Evolutionary conservation across 2,329 filamentous ascomycete genomes (phyloP).

Genomic region (Penicillium brevicompactum): DNA sequence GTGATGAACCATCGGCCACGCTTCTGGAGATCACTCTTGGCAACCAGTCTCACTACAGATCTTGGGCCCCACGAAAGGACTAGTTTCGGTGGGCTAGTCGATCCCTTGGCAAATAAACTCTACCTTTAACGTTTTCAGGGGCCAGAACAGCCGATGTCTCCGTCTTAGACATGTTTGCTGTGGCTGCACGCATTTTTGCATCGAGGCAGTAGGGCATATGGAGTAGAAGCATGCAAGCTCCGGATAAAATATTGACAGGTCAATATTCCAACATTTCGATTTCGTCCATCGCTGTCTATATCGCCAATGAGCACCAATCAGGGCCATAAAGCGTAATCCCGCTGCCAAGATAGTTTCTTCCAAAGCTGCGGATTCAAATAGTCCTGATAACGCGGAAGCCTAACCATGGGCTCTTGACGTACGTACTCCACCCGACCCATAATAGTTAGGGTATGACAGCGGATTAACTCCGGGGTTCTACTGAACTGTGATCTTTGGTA

Average conservation of each 20-base stretch:
- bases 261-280: neutral
- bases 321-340: neutral
- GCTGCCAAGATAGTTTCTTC: slow-evolving; percentile 4
- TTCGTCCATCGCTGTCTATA: neutral
- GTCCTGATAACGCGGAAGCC: neutral
- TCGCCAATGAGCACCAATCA: neutral
- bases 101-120: slow-evolving; percentile 23
- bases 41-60: slow-evolving; percentile 11
- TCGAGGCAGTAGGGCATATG: neutral
- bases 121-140: slow-evolving; percentile 7
- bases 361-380: neutral
- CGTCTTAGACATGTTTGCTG: neutral
- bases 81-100: slow-evolving; percentile 13
- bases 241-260: neutral
- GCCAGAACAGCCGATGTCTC: slow-evolving; percentile 3
- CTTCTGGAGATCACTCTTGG: slow-evolving; percentile 15
- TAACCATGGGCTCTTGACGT: neutral
- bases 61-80: slow-evolving; percentile 9
- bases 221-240: neutral
- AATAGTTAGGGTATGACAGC: neutral
- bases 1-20: slow-evolving; percentile 12
- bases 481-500: neutral
- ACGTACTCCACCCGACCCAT: neutral
- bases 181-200: neutral
- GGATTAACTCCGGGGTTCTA: neutral